phyloP scores from a whole-genome alignment of 192 early-diverging fungal genomes.

The Backusella tuberculispora region DNA sequence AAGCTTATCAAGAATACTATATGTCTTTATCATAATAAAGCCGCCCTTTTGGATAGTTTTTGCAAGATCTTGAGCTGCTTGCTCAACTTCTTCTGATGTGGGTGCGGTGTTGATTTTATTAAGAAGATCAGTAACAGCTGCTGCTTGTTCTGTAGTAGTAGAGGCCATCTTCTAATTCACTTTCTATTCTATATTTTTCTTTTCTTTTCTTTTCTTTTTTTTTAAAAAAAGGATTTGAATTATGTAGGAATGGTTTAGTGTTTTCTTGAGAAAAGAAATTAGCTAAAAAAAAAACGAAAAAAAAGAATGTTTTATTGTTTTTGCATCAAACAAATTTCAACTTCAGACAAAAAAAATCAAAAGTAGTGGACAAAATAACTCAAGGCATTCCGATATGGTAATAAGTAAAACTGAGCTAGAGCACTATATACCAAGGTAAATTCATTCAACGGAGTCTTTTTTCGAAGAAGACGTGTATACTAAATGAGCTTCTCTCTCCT shows the following conservation, averaged over 20 bases:
- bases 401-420: no score
- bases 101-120: constrained; percentile 49
- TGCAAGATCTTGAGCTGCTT: constrained; percentile 52
- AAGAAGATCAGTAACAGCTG: constrained; percentile 42
- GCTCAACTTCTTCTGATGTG: constrained; percentile 56
- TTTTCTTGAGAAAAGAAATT: background rate
- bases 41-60: constrained; percentile 52
- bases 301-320: background rate
- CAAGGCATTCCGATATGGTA: no score
- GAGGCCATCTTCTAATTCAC: constrained; percentile 23
- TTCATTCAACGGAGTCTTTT: no score
- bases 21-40: constrained; percentile 57
- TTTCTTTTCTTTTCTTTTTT: no score
- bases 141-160: constrained; percentile 25
- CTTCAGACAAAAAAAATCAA: background rate
- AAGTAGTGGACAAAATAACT: no score
- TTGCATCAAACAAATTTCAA: background rate
- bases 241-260: background rate
- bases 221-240: background rate
- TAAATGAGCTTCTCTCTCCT: no score
- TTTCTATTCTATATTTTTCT: background rate
- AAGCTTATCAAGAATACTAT: constrained; percentile 60
- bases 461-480: no score
- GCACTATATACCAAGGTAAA: no score
- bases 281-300: background rate